Conservation (phyloP, 768 basidiomycete species). For the Naganishia randhawae region DNA sequence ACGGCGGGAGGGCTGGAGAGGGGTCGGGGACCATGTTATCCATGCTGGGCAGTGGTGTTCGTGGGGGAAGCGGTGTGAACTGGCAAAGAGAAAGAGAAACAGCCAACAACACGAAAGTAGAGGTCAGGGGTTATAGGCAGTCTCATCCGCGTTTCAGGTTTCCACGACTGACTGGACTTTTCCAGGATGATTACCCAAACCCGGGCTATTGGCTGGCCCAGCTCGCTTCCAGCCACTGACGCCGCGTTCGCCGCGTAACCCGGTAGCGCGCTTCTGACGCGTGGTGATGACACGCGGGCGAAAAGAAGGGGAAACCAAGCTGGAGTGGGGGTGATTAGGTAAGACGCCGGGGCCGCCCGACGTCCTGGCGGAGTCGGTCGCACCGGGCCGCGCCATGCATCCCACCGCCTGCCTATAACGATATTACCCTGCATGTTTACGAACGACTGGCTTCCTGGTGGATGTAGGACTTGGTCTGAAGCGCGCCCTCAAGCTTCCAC, state of each 20-base stretch:
- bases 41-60: slow-evolving; percentile 34
- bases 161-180: neutral
- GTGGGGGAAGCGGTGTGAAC: neutral
- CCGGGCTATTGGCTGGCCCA: neutral
- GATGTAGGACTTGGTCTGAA: too few species aligned
- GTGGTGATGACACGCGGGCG: neutral
- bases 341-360: too few species aligned
- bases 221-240: neutral
- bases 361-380: too few species aligned
- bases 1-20: slow-evolving; percentile 42
- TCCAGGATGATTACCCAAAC: neutral
- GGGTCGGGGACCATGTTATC: slow-evolving; percentile 50
- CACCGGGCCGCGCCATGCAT: too few species aligned
- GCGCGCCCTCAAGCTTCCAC: too few species aligned
- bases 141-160: neutral
- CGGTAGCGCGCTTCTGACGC: neutral
- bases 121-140: neutral
- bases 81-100: neutral
- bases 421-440: too few species aligned
- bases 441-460: too few species aligned
- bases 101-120: neutral
- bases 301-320: too few species aligned
- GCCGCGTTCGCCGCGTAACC: neutral
- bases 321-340: neutral
- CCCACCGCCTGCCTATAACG: too few species aligned